Conservation (phyloP, 768 basidiomycete genomes). For the Pulveroboletus sp. region DNA sequence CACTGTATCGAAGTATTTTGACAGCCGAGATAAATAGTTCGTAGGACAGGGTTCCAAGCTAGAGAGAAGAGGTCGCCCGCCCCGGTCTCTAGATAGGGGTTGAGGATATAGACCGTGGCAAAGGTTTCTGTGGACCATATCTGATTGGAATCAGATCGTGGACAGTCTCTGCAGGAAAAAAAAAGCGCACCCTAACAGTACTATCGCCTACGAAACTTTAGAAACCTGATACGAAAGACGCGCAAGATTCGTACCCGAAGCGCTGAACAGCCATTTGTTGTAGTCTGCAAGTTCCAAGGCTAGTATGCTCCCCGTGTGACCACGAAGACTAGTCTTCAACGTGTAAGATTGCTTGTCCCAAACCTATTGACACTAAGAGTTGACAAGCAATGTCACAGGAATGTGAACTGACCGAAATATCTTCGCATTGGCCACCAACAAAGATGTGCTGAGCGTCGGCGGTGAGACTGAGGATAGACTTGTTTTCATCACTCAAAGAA, state of each 20-base stretch:
- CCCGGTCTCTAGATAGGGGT: conserved; percentile 73
- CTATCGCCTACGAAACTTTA: conserved; percentile 61
- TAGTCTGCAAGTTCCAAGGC: conserved; percentile 72
- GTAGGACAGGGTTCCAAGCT: conserved; percentile 63
- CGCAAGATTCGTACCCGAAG: conserved; percentile 56
- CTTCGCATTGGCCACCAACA: conserved; percentile 72
- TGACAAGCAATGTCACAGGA: background rate
- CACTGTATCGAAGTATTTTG: conserved; percentile 93
- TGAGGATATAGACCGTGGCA: conserved; percentile 62
- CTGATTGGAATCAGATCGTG: conserved; percentile 34
- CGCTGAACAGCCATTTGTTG: conserved; percentile 83
- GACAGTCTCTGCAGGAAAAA: background rate
- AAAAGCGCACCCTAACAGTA: conserved; percentile 64
- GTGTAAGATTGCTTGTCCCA: conserved; percentile 76
- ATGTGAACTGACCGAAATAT: conserved; percentile 58
- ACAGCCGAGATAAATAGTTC: conserved; percentile 81
- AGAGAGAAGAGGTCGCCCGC: conserved; percentile 88
- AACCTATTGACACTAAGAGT: conserved; percentile 47
- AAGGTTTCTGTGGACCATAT: conserved; percentile 78
- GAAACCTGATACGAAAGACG: background rate
- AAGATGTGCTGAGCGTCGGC: conserved; percentile 73
- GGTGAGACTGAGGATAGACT: conserved; percentile 71
- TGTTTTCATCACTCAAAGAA: conserved; percentile 62
- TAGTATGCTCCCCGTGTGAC: conserved; percentile 82
- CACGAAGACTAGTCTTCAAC: conserved; percentile 62